Evolutionary conservation across 495 filamentous ascomycete genomes (phyloP).

Genomic region (Daldinia concentrica): DNA sequence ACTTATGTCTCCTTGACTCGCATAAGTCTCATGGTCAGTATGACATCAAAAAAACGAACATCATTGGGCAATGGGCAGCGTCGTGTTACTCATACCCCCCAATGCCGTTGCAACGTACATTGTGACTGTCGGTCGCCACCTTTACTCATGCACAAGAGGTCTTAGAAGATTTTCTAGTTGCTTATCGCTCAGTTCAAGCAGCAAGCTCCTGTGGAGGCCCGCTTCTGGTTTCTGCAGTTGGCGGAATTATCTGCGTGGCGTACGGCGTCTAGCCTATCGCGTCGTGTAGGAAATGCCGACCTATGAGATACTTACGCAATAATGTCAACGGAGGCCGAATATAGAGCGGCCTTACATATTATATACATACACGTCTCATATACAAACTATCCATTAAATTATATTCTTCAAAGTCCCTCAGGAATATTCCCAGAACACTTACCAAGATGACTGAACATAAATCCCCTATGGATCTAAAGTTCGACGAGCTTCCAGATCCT

Average conservation of each 20-base stretch:
- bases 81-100: not conserved
- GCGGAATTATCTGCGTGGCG: too few species aligned
- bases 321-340: too few species aligned
- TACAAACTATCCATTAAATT: too few species aligned
- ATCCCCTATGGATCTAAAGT: conserved; percentile 26
- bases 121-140: not conserved
- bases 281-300: not conserved
- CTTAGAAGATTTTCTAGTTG: not conserved
- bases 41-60: not conserved
- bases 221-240: not conserved
- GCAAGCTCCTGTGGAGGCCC: too few species aligned
- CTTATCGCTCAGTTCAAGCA: too few species aligned
- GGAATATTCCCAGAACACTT: not conserved
- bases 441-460: not conserved
- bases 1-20: not conserved
- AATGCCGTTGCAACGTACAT: not conserved
- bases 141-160: not conserved
- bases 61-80: not conserved
- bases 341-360: too few species aligned
- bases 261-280: not conserved
- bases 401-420: not conserved
- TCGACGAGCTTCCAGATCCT: conserved; percentile 62
- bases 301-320: not conserved
- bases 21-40: not conserved
- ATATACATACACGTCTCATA: too few species aligned